phyloP scores from a whole-genome alignment of 305 asterid genomes.

The Petunia hybrid region DNA sequence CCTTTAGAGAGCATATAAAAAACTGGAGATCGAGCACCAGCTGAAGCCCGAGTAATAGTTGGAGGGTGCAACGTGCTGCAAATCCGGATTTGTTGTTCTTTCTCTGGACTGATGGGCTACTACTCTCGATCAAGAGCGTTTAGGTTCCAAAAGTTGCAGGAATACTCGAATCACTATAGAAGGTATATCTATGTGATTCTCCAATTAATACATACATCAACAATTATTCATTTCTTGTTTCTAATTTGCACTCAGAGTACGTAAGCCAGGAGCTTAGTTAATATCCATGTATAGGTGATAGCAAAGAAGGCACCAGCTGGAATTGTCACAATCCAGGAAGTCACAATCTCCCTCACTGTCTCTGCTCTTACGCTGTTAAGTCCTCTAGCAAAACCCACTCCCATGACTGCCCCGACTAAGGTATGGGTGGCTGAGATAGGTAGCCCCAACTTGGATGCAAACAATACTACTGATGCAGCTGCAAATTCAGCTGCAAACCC shows the following conservation, averaged over 20 bases:
- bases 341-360: constrained; percentile 82
- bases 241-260: constrained; percentile 47
- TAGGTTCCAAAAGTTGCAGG: too few species aligned
- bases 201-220: constrained; percentile 21
- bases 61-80: too few species aligned
- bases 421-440: constrained; percentile 95
- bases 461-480: constrained; percentile 82
- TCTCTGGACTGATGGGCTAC: too few species aligned
- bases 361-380: constrained; percentile 81
- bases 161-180: too few species aligned
- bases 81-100: too few species aligned
- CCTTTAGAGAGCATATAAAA: background rate
- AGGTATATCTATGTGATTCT: background rate
- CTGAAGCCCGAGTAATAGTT: too few species aligned
- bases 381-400: constrained; percentile 87
- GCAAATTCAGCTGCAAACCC: constrained; percentile 95
- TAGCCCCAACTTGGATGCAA: constrained; percentile 79
- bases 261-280: constrained; percentile 63
- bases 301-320: constrained; percentile 81
- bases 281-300: constrained; percentile 74
- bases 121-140: too few species aligned
- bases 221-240: constrained; percentile 5
- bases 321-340: constrained; percentile 83
- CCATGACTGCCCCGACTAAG: constrained; percentile 91
- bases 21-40: too few species aligned